Evolutionary conservation across 345 rosid genomes (phyloP), one percentile per base, ranked within the genome.

Genomic region (Psidium friedrichsthalianum): DNA sequence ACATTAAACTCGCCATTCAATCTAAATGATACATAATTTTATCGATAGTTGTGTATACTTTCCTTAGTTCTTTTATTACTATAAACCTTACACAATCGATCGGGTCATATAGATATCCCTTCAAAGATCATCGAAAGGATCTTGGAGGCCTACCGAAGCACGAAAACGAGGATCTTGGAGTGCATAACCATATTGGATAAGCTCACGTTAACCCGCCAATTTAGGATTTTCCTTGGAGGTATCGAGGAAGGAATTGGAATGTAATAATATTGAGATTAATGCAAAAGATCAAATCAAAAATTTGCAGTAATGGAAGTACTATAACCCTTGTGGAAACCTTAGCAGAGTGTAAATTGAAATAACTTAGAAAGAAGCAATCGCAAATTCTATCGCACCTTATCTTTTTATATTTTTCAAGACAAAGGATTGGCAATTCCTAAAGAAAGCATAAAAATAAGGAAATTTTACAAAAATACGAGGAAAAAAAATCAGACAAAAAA

Each of bases 331-430:
- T 8, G 57, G 5, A 55, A 55, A 56, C 8, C 13, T 1, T 8
- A 18, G 1, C 1, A 0, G 1, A 7, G 11, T 8, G 6, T 32
- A 16, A 8, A 32, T 29, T 29, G 6, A 64, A 11, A 32, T 3
- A 8, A 32, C 0, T 32, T 18, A 0, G 11, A 61, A 21, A 24
- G 3, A 0, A 0, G 24, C 0, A 2, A 16, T 1, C 0, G 44
- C 21, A 12, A 8, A 18, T 69, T 8, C 0, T 1, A 16, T 32
- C 16, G 16, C 56, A 15, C 9, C 1, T 61, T 29, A 29, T 61
- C 0, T 5, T 52, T 61, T 14, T 6, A 1, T 2, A 36, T 61
- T 6, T 29, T 61, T 29, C 14, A 0, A 29, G 0, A 61, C 8
- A 29, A 2, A 27, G 2, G 2, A 1, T 0, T 0, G 4, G 1